Base-by-base conservation (phyloP, 140 eudicot genomes). In the Cichorium intybus region DNA sequence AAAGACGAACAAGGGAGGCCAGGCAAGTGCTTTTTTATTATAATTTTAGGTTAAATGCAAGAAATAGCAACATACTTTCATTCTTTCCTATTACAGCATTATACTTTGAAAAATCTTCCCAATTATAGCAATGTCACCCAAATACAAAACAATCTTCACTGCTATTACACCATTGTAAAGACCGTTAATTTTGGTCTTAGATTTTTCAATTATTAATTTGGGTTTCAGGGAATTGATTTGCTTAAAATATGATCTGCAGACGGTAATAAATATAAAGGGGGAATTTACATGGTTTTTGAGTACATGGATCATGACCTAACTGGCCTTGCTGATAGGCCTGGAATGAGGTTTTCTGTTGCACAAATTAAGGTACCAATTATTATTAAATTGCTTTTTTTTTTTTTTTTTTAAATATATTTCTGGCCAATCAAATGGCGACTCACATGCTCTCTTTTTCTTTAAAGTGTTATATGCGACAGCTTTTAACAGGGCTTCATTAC, bases 231-330 rank as follows among this genome's bases (percentile, higher is more conserved):
- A 10, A 48, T 37, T 50, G 18, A 64, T 24, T 29, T 47, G 48
- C 12, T 63, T 37, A 18, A 20, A 16, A 26, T 53, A 58, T 45
- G 1, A 10, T 10, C 7, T 68, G 69, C 82, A 90, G 96, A 87
- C n/a, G 80, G 82, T 29, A 87, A 80, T 58, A 90, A 82, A 80
- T 84, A 84, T 64, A 90, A 90, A 14, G 95, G 97, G 15, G 79
- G 79, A 20, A 85, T 90, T 24, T 90, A 90, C 77, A 86, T 87
- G 97, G 97, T 90, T 48, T 90, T 90, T 69, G 96, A 90, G 82
- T 90, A 90, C 83, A 90, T 90, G 97, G 97, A 90, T 75, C 97
- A 90, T 64, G 97, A 87, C 51, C 66, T 90, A 68, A 84, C 96
- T 24, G 97, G 97, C 50, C 97, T 90, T 69, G 81, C 96, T 51